These are phyloP conservation scores for Elsinoe arachidis DNA, from an alignment of 2,329 filamentous ascomycete species.

Conservation along the genomic window DNA sequence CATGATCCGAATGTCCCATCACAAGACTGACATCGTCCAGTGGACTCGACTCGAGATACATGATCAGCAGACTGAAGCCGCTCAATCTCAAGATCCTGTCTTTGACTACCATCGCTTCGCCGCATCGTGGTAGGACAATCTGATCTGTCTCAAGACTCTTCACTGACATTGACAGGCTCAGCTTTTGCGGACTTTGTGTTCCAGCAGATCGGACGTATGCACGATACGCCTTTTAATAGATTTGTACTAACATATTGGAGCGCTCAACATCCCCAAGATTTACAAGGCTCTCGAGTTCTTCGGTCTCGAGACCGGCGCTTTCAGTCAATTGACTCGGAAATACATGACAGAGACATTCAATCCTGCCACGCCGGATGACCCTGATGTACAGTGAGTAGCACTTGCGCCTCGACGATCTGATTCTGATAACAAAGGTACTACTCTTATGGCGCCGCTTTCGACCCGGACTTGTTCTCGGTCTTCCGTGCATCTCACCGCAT, in stretches of 20 bases:
- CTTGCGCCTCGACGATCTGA: conserved; percentile 24
- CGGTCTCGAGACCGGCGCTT: conserved; percentile 50
- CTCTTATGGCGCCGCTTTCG: conserved; percentile 53
- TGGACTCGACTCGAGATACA: conserved; percentile 55
- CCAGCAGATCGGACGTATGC: conserved; percentile 45
- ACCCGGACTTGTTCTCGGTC: conserved; percentile 47
- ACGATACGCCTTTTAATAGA: conserved; percentile 27
- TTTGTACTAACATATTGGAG: conserved; percentile 21
- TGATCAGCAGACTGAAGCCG: conserved; percentile 52
- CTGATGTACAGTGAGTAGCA: conserved; percentile 38
- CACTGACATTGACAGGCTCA: conserved; percentile 35
- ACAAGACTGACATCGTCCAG: conserved; percentile 27
- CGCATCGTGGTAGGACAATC: conserved; percentile 42
- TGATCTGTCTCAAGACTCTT: not conserved
- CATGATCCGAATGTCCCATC: not conserved
- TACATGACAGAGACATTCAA: conserved; percentile 55
- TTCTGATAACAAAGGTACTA: conserved; percentile 39
- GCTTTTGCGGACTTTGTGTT: conserved; percentile 55
- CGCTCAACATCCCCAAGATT: conserved; percentile 43
- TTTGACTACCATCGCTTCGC: conserved; percentile 54
- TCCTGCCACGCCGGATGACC: conserved; percentile 46
- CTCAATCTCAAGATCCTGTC: conserved; percentile 67
- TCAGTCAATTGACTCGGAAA: conserved; percentile 50
- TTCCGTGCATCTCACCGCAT: conserved; percentile 50
- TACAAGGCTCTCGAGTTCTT: conserved; percentile 49